These are phyloP conservation scores for Pachysandra terminalis DNA, from an alignment of 164 flowering plant species.

Conservation along the genomic window DNA sequence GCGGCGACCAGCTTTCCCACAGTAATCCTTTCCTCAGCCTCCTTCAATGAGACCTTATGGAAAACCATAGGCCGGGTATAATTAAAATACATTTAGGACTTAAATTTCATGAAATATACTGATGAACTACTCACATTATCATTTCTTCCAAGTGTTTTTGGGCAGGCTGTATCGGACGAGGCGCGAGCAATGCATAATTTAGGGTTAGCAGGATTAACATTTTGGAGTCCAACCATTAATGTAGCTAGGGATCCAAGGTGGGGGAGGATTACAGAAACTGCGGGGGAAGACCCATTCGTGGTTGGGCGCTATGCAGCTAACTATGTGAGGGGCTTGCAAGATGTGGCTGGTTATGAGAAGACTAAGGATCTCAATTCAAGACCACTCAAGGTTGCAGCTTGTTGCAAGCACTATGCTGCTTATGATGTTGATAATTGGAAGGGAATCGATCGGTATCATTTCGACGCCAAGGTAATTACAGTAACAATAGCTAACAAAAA, in stretches of 20 bases:
- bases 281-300: conserved; percentile 22
- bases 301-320: conserved; percentile 4
- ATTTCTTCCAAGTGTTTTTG: no score
- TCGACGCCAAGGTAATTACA: conserved; percentile 22
- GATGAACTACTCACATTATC: neutral
- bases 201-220: conserved; percentile 21
- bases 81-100: no score
- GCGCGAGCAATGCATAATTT: conserved; percentile 26
- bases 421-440: conserved; percentile 24
- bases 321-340: conserved; percentile 23
- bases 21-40: conserved; percentile 12
- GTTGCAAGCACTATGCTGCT: conserved; percentile 26
- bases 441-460: conserved; percentile 9
- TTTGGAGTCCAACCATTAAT: conserved; percentile 25
- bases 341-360: conserved; percentile 1
- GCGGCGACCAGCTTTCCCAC: conserved; percentile 20
- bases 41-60: conserved; percentile 17
- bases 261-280: conserved; percentile 20
- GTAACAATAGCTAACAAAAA: no score
- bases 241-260: conserved; percentile 24
- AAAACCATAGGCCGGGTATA: conserved; percentile 16
- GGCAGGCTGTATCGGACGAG: conserved; percentile 19
- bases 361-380: conserved; percentile 9
- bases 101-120: no score
- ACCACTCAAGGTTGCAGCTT: conserved; percentile 18